These are phyloP conservation scores for Curvularia sp. DNA, from an alignment of 2,329 filamentous ascomycete species.

Conservation along the genomic window DNA sequence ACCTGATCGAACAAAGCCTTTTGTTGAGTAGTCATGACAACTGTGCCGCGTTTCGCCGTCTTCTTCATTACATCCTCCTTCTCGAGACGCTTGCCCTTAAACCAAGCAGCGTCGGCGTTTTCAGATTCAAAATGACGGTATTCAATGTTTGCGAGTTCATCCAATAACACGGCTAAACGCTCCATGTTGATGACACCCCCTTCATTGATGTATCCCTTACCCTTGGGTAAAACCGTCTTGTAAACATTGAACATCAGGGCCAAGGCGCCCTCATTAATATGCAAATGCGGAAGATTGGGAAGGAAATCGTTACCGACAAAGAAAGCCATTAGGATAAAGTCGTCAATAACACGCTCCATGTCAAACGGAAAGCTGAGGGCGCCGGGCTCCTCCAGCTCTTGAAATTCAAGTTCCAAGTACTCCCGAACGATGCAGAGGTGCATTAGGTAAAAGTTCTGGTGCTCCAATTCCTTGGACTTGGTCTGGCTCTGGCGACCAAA, in stretches of 20 bases:
- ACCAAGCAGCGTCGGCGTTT: conserved; percentile 87
- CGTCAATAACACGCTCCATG: conserved; percentile 95
- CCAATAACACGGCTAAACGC: conserved; percentile 76
- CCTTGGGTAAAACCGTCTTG: conserved; percentile 84
- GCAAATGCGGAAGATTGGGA: conserved; percentile 91
- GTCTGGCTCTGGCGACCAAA: conserved; percentile 87
- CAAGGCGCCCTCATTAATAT: conserved; percentile 97
- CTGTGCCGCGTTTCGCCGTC: conserved; percentile 64
- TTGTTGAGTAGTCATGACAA: conserved; percentile 80
- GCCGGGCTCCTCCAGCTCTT: conserved; percentile 80
- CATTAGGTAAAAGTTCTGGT: conserved; percentile 98
- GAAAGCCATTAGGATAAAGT: conserved; percentile 99
- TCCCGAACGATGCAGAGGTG: conserved; percentile 97
- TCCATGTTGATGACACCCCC: conserved; percentile 88
- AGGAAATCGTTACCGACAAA: conserved; percentile 99
- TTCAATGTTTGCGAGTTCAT: conserved; percentile 87
- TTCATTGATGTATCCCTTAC: conserved; percentile 96
- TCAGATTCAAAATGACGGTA: conserved; percentile 92
- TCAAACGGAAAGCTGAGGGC: conserved; percentile 81
- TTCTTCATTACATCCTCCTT: conserved; percentile 71
- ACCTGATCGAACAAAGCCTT: conserved; percentile 82
- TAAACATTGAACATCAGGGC: conserved; percentile 98
- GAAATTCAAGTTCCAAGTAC: conserved; percentile 95
- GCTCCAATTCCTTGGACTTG: conserved; percentile 95
- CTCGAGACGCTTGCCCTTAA: conserved; percentile 81